Percentiles rank a stretch among this genome's conserved stretches.
These are phyloP conservation scores for Fusarium chaquense DNA, from an alignment of 2,329 filamentous ascomycete species.

Conservation along the genomic window DNA sequence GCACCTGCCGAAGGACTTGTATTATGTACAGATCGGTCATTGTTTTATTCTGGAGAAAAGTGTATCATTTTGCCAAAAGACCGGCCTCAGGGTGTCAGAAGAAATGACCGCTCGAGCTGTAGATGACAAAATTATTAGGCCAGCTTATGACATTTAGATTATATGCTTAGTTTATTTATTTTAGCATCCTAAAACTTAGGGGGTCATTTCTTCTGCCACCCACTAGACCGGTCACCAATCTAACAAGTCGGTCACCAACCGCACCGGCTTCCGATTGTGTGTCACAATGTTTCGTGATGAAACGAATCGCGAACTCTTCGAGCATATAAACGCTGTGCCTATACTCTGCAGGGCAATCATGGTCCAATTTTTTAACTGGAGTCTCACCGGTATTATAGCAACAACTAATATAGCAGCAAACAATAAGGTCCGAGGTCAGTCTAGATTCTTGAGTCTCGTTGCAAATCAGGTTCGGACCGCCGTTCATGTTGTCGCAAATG, in stretches of 20 bases:
- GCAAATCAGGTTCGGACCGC: neutral
- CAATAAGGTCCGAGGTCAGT: neutral
- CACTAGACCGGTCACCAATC: neutral
- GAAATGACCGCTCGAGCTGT: too few species aligned
- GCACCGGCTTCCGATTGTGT: neutral
- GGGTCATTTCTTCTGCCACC: too few species aligned
- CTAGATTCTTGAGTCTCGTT: neutral
- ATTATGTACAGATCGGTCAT: neutral
- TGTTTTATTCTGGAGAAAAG: neutral
- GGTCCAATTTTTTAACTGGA: conserved; percentile 10
- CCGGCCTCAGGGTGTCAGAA: too few species aligned
- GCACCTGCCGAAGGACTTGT: neutral
- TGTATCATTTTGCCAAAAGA: neutral
- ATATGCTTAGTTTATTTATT: too few species aligned
- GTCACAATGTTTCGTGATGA: conserved; percentile 15
- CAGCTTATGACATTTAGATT: too few species aligned
- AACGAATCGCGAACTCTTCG: conserved; percentile 11
- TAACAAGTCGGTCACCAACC: neutral
- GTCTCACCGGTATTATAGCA: neutral
- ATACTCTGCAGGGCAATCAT: neutral
- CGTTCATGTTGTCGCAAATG: neutral
- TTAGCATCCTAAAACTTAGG: too few species aligned
- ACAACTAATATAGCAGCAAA: neutral
- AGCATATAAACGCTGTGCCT: neutral
- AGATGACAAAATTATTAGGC: too few species aligned